Base-by-base conservation (phyloP, 2,329 filamentous ascomycete species). In the Sporothrix pallida region DNA sequence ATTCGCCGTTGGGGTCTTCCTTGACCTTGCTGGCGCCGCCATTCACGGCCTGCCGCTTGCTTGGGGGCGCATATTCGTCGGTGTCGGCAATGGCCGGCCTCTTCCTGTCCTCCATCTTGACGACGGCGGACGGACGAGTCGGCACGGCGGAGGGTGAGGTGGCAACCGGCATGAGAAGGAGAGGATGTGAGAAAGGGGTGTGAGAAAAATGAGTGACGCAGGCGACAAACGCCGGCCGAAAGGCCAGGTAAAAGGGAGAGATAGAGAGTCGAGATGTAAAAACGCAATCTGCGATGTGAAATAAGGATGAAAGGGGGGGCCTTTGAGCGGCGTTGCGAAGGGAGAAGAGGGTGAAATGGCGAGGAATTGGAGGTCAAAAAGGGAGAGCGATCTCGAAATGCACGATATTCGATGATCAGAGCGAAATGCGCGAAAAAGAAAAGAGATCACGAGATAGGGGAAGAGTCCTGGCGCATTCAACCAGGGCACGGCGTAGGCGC, bases 51-150 rank as follows among this genome's bases (percentile, higher is more conserved):
- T 97, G 93, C 84, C 94, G 92, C 87, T 98, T 99, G 81, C 91
- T 92, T 26, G 95, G 95, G 77, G 95, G 95, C 77, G 92, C 93
- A 80, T 93, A 86, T 78, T 98, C 94, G 82, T 96, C 93, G 80
- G 89, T 86, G 81, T 92, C 92, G 83, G 89, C 88, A 79, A 92
- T 88, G 81, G 94, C 93, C 81, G 94, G 92, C 89, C 96, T 91
- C 89, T 99, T 99, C 89, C 96, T 94, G 87, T 98, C 96, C 89
- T 99, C 96, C 95, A 98, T 99, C 89, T 96, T 97, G 87, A 90
- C 87, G 85, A 93, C 88, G 88, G 91, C 91, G 86, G 93, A 92
- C 87, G 92, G 90, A 89, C 90, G 89, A 87, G 75, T 77, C 76
- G 91, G 88, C 81, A 85, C 83, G 83, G 91, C 87, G 84, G 90